A percentile compares a stretch with the other conserved stretches of the same genome.
phyloP scores from a whole-genome alignment of 2,329 filamentous ascomycete species.

The Sclerotiophoma versabilis region DNA sequence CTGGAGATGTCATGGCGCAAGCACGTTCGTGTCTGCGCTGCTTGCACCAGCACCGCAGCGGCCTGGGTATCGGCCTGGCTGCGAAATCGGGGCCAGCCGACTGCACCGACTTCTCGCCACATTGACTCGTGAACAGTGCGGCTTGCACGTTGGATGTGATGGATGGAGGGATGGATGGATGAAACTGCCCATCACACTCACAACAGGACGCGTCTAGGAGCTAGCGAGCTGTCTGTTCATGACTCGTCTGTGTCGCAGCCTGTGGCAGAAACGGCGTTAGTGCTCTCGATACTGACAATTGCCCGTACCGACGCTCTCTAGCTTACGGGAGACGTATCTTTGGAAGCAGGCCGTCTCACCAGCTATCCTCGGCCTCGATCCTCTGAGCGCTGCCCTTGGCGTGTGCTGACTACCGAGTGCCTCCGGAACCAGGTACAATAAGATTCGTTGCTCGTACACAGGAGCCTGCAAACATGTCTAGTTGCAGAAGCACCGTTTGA shows the following conservation, averaged over 20 bases:
- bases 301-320: constrained; percentile 8
- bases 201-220: constrained; percentile 3
- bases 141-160: constrained; percentile 4
- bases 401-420: neutral
- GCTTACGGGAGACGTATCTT: constrained; percentile 6
- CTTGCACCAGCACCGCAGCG: constrained; percentile 8
- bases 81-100: constrained; percentile 3
- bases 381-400: constrained; percentile 10
- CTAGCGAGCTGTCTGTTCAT: neutral
- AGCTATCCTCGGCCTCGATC: constrained; percentile 14
- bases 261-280: constrained; percentile 14
- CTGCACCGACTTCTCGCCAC: neutral
- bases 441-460: too few species aligned
- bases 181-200: constrained; percentile 6
- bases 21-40: constrained; percentile 14
- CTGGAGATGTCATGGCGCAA: constrained; percentile 6
- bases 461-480: neutral
- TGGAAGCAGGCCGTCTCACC: constrained; percentile 12
- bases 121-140: neutral
- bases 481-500: neutral
- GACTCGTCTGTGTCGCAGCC: constrained; percentile 19
- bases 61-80: constrained; percentile 3
- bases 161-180: neutral
- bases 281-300: constrained; percentile 4
- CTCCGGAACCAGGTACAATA: neutral